Evolutionary conservation across 805 yeast genomes (phyloP).

Genomic region (Peterozyma toletana): DNA sequence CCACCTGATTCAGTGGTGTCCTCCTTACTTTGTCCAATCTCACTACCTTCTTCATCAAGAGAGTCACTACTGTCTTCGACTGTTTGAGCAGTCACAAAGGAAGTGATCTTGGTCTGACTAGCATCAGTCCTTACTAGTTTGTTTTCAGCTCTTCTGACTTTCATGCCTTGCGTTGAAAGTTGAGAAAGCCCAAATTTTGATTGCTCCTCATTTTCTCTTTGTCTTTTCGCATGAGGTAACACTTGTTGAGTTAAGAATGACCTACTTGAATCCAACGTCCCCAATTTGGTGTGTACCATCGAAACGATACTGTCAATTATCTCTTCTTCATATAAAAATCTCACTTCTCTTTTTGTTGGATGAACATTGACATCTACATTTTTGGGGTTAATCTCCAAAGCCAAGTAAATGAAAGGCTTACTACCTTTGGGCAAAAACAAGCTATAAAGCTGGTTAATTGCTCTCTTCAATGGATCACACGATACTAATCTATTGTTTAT

Average conservation of each 20-base stretch:
- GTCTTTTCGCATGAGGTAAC: slow-evolving; percentile 29
- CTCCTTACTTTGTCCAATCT: not conserved
- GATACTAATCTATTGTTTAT: slow-evolving; percentile 78
- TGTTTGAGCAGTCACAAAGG: slow-evolving; percentile 17
- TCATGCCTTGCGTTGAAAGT: slow-evolving; percentile 1
- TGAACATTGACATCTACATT: slow-evolving; percentile 91
- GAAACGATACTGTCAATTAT: slow-evolving; percentile 57
- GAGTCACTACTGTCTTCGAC: slow-evolving; percentile 1
- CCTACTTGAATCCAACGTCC: slow-evolving; percentile 58
- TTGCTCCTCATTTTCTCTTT: slow-evolving; percentile 10
- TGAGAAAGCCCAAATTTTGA: not conserved
- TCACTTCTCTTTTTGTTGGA: slow-evolving; percentile 90
- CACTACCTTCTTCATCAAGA: not conserved
- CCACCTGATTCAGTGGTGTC: not conserved
- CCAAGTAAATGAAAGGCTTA: slow-evolving; percentile 70
- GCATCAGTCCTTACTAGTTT: slow-evolving; percentile 68
- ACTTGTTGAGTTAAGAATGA: slow-evolving; percentile 60
- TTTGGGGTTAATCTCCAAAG: slow-evolving; percentile 57
- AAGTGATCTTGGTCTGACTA: slow-evolving; percentile 47
- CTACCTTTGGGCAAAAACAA: slow-evolving; percentile 71
- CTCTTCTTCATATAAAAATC: slow-evolving; percentile 82
- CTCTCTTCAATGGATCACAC: slow-evolving; percentile 73
- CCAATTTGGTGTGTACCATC: slow-evolving; percentile 40
- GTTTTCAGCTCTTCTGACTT: slow-evolving; percentile 45
- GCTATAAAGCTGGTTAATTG: slow-evolving; percentile 55